A percentile compares a stretch with the other conserved stretches of the same genome.
Evolutionary conservation across 257 asterid species (phyloP).

Genomic region (Gynochthodes officinalis): DNA sequence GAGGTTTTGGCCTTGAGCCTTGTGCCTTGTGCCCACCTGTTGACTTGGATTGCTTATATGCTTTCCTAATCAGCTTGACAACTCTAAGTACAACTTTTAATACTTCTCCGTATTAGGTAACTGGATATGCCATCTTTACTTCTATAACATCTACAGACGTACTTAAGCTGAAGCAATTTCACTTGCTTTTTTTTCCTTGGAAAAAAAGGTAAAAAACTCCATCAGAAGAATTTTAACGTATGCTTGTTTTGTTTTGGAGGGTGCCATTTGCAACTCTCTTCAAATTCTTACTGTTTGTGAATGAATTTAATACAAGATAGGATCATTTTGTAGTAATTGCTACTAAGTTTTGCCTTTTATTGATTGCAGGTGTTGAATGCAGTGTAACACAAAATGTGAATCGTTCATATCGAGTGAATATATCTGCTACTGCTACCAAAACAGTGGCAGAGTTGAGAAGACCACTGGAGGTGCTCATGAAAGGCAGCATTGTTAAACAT

Average conservation of each 20-base stretch:
- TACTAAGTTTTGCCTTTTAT: background rate
- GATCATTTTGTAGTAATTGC: slow-evolving; percentile 3
- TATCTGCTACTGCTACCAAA: slow-evolving; percentile 82
- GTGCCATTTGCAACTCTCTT: background rate
- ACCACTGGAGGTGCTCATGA: slow-evolving; percentile 68
- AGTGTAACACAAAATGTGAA: slow-evolving; percentile 42
- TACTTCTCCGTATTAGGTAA: background rate
- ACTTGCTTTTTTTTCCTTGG: background rate
- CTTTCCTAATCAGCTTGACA: background rate
- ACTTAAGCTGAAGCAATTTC: background rate
- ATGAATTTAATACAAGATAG: background rate
- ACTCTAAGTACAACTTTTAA: background rate
- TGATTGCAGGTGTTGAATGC: slow-evolving; percentile 66
- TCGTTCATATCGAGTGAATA: slow-evolving; percentile 67
- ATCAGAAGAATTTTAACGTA: background rate
- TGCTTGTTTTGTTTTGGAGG: background rate
- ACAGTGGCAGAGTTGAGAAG: slow-evolving; percentile 67
- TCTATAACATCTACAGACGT: background rate
- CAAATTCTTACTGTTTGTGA: background rate
- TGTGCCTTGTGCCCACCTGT: background rate
- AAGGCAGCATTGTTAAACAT: slow-evolving; percentile 57
- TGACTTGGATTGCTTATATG: background rate
- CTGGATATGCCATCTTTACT: background rate
- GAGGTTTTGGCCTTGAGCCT: background rate
- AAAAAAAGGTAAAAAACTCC: background rate